phyloP scores from a whole-genome alignment of 148 eudicot genomes.

The Bassia scoparia region DNA sequence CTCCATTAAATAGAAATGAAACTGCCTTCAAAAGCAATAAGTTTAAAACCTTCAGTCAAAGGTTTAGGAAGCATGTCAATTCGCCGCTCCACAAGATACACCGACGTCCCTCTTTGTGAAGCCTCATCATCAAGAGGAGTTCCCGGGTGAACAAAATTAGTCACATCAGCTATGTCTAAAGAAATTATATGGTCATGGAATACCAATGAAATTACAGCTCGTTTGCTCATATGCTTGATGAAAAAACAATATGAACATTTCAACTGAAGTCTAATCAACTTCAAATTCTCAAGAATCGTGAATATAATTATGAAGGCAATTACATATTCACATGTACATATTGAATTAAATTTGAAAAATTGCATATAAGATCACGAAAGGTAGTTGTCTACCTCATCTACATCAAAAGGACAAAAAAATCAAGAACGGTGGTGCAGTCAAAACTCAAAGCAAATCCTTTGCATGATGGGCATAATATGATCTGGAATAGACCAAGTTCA shows the following conservation, averaged over 20 bases:
- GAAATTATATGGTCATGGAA: slow-evolving; percentile 45
- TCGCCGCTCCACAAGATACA: slow-evolving; percentile 91
- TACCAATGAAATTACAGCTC: background rate
- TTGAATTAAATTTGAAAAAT: background rate
- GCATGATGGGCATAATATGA: background rate
- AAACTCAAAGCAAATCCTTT: background rate
- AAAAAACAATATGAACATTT: slow-evolving; percentile 3
- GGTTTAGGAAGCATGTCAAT: slow-evolving; percentile 99
- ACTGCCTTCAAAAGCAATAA: background rate
- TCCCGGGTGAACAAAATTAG: slow-evolving; percentile 95
- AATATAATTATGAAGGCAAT: background rate
- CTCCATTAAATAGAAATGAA: background rate
- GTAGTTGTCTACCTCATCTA: background rate
- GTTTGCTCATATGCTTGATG: background rate
- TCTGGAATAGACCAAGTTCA: background rate
- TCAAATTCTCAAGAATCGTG: background rate
- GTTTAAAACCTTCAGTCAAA: slow-evolving; percentile 76
- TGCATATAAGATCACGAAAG: background rate
- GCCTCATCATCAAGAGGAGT: slow-evolving; percentile 94
- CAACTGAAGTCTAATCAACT: background rate
- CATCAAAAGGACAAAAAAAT: background rate
- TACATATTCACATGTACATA: background rate
- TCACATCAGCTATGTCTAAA: slow-evolving; percentile 96
- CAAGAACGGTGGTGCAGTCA: background rate
- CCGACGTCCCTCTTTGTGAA: slow-evolving; percentile 93